Percentiles rank a stretch among this genome's conserved stretches.
phyloP scores from a whole-genome alignment of 208 protist genomes.

The Leishmania turanica region DNA sequence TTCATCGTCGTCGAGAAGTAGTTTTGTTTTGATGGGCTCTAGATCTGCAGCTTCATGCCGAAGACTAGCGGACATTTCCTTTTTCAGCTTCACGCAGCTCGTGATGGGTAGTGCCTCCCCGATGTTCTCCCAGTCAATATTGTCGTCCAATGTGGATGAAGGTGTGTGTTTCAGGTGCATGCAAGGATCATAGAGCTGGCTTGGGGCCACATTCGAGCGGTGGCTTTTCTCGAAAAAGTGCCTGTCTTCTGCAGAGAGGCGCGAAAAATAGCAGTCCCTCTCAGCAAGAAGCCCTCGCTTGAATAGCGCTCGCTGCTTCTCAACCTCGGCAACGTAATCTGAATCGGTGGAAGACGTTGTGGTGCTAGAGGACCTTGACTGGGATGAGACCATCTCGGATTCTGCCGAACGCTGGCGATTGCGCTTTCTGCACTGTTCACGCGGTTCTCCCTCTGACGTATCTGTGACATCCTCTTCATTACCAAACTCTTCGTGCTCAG shows the following conservation, averaged over 20 bases:
- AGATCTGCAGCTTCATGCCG: not conserved
- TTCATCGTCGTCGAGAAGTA: slow-evolving; percentile 31
- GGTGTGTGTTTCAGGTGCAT: slow-evolving; percentile 6
- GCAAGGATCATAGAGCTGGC: slow-evolving; percentile 46
- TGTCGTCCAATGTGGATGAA: slow-evolving; percentile 7
- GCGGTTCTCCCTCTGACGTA: not conserved
- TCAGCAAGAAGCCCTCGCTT: slow-evolving; percentile 37
- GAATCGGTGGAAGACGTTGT: slow-evolving; percentile 6
- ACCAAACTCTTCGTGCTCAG: slow-evolving; percentile 11
- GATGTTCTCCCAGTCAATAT: slow-evolving; percentile 49
- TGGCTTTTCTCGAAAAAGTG: slow-evolving; percentile 31
- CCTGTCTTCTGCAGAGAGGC: slow-evolving; percentile 47
- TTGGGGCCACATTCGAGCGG: slow-evolving; percentile 10
- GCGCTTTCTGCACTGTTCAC: not conserved
- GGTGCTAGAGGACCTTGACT: not conserved
- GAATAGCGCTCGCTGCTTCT: slow-evolving; percentile 21
- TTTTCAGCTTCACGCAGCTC: not conserved
- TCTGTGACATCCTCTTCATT: slow-evolving; percentile 19
- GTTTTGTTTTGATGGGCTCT: not conserved
- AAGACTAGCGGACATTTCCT: not conserved
- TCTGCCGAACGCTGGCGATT: not conserved
- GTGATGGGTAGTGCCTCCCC: slow-evolving; percentile 22
- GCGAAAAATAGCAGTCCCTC: slow-evolving; percentile 33
- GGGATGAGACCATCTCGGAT: not conserved
- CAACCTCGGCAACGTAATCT: slow-evolving; percentile 9